Evolutionary conservation across 2,329 filamentous ascomycete genomes (phyloP), one percentile per base, ranked within the genome.

Genomic region (Paracamarosporium sp.): DNA sequence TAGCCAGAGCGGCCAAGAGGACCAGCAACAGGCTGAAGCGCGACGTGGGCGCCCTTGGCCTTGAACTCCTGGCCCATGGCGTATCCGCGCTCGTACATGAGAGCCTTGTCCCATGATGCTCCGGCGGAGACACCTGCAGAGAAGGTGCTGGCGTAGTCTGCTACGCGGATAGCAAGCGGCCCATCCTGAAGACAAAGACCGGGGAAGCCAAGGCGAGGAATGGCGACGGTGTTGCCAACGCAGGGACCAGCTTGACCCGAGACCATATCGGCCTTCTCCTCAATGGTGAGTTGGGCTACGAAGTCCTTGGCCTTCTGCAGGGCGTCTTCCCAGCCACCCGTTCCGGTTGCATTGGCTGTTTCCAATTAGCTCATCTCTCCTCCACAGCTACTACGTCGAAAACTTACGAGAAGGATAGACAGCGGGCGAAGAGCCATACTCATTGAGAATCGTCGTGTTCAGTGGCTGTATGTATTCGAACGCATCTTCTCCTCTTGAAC

Each of bases 11-110:
- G 68, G 5, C 79, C 79, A 13, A 82, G 59, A 5, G 79, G 78
- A 1, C 78, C 79, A 31, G 75, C 67, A 6, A 81, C 77, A 12
- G 90, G 90, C 9, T 79, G 80, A 0, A 83, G 69, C 25, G 75
- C 67, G 28, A 83, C 72, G 45, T 83, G 71, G 12, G 73, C 61
- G 44, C 76, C 76, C 56, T 78, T 75, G 22, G 57, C 69, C 30
- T 65, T 43, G 62, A 72, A 72, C 31, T 73, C 71, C 6, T 55
- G 59, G 2, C 67, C 78, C 48, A 80, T 68, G 13, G 69, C 66
- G 1, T 67, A 41, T 1, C 72, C 77, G 11, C 76, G 69, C 28
- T 73, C 57, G 20, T 73, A 67, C 17, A 71, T 70, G 4, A 80
- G 66, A 6, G 64, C 45, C 17, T 69, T 69, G 47, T 81, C 76